Evolutionary conservation across 2,329 filamentous ascomycete species (phyloP).

Genomic region (Colletotrichum magnum): DNA sequence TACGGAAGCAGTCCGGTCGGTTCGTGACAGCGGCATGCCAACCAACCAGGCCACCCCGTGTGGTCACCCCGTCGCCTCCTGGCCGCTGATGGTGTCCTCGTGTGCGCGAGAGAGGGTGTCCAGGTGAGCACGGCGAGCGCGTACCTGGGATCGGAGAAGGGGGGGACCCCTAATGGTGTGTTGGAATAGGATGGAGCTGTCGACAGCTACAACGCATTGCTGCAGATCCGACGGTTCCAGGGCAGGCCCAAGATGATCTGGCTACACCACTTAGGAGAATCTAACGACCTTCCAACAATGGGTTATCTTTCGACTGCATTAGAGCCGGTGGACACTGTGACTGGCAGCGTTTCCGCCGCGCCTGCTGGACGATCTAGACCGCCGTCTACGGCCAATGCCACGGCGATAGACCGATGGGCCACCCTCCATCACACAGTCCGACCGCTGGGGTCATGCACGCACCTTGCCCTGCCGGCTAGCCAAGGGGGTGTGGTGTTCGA

Average conservation of each 20-base stretch:
- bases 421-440: conserved; percentile 36
- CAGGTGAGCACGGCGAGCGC: conserved; percentile 22
- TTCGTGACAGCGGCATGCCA: conserved; percentile 36
- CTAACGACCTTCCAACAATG: conserved; percentile 7
- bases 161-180: conserved; percentile 25
- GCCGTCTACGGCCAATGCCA: conserved; percentile 20
- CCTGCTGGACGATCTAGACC: conserved; percentile 26
- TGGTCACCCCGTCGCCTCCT: conserved; percentile 5
- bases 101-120: conserved; percentile 17
- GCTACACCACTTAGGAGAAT: not conserved
- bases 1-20: conserved; percentile 29
- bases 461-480: conserved; percentile 1
- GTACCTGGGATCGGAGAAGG: conserved; percentile 35
- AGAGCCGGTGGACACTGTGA: conserved; percentile 14
- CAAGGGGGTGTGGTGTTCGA: not conserved
- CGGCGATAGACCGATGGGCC: conserved; percentile 36
- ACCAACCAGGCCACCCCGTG: conserved; percentile 29
- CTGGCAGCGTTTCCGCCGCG: conserved; percentile 13
- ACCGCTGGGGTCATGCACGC: conserved; percentile 16
- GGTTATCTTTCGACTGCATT: conserved; percentile 6
- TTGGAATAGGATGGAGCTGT: not conserved
- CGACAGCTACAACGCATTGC: conserved; percentile 14
- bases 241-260: conserved; percentile 20
- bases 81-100: conserved; percentile 35
- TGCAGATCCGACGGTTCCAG: conserved; percentile 27